These are phyloP conservation scores for Candida freyschussii DNA, from an alignment of 1,139 yeast species.

Conservation along the genomic window DNA sequence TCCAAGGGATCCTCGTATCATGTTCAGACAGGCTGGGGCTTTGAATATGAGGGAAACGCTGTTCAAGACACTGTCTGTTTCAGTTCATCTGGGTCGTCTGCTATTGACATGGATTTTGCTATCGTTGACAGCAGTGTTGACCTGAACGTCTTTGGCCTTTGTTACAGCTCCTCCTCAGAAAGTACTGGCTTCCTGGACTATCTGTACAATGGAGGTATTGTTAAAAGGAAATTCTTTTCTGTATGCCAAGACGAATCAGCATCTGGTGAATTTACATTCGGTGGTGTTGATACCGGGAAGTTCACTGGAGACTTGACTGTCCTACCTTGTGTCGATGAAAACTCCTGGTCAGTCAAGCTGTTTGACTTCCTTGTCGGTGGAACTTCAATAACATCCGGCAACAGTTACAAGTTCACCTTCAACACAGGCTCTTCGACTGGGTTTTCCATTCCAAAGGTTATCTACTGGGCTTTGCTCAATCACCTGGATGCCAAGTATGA, in stretches of 20 bases:
- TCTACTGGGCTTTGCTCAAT: slow-evolving; percentile 11
- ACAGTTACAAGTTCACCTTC: slow-evolving; percentile 9
- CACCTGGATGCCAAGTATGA: slow-evolving; percentile 14
- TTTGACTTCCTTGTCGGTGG: slow-evolving; percentile 13
- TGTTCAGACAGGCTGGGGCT: slow-evolving; percentile 7
- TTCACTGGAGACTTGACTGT: slow-evolving; percentile 34
- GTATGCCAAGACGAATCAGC: slow-evolving; percentile 20
- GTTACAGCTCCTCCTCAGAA: slow-evolving; percentile 9
- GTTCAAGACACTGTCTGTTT: slow-evolving; percentile 4
- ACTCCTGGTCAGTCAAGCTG: slow-evolving; percentile 15
- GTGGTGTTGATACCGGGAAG: slow-evolving; percentile 45
- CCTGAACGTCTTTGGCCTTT: slow-evolving; percentile 14
- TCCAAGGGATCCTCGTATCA: slow-evolving; percentile 1
- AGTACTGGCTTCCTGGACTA: slow-evolving; percentile 10
- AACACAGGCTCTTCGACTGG: slow-evolving; percentile 14
- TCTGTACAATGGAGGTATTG: slow-evolving; percentile 28
- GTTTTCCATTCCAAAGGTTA: slow-evolving; percentile 12
- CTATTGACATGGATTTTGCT: slow-evolving; percentile 12
- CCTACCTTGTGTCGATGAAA: slow-evolving; percentile 26
- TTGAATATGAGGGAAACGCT: slow-evolving; percentile 6
- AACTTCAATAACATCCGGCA: slow-evolving; percentile 6
- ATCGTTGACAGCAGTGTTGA: slow-evolving; percentile 2
- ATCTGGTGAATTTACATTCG: slow-evolving; percentile 36
- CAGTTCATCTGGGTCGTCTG: slow-evolving; percentile 5
- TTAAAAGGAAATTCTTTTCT: slow-evolving; percentile 37